These are phyloP conservation scores for Paramecium caudatum DNA, from an alignment of 73 alveolate species.

Conservation along the genomic window DNA sequence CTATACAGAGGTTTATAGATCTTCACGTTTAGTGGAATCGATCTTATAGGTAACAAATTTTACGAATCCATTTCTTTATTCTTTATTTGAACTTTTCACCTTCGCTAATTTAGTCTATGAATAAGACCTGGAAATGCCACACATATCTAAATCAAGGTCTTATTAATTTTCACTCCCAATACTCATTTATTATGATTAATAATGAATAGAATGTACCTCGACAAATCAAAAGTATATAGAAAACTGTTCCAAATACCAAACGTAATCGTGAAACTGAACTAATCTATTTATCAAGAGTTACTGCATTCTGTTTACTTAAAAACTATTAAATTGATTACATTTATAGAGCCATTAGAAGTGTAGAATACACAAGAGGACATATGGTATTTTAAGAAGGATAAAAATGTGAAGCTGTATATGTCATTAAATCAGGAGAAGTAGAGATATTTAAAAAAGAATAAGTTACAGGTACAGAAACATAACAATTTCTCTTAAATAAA, in stretches of 20 bases:
- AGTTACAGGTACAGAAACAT: background rate
- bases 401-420: constrained; percentile 31
- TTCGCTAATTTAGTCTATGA: constrained; percentile 13
- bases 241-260: background rate
- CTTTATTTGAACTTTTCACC: background rate
- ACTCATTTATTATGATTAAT: background rate
- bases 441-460: constrained; percentile 18
- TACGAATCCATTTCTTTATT: constrained; percentile 32
- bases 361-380: background rate
- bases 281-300: background rate
- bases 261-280: constrained; percentile 7
- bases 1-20: background rate
- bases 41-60: background rate
- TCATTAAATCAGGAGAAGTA: constrained; percentile 9
- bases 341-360: constrained; percentile 10
- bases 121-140: constrained; percentile 35
- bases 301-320: background rate
- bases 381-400: constrained; percentile 4
- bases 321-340: constrained; percentile 32
- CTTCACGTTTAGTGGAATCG: background rate
- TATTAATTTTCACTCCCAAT: background rate
- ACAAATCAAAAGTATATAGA: background rate
- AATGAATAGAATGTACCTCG: constrained; percentile 6
- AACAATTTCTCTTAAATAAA: constrained; percentile 5
- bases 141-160: constrained; percentile 13